These are phyloP conservation scores for Globisporangium apiculatum DNA, from an alignment of 352 stramenopile species.

Conservation along the genomic window DNA sequence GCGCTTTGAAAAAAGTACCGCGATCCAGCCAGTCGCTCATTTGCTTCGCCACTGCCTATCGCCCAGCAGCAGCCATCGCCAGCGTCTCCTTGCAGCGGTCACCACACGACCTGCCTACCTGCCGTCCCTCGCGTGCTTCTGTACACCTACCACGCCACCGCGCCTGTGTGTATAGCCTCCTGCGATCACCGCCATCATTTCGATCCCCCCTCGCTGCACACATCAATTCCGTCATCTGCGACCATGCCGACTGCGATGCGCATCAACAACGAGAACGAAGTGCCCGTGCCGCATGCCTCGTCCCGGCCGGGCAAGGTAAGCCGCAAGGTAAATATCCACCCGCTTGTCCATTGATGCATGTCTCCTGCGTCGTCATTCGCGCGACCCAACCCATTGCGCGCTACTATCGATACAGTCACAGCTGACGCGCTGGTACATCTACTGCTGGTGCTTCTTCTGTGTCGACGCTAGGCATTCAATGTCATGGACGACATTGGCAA, in stretches of 20 bases:
- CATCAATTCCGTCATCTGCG: too few relatives aligned
- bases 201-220: background rate
- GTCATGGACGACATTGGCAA: slow-evolving; percentile 36
- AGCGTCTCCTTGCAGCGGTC: too few relatives aligned
- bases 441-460: too few relatives aligned
- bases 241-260: slow-evolving; percentile 22
- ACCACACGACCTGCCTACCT: slow-evolving; percentile 9
- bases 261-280: slow-evolving; percentile 74
- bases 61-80: too few relatives aligned
- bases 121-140: background rate
- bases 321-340: slow-evolving; percentile 14
- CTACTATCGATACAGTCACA: too few relatives aligned
- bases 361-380: too few relatives aligned
- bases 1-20: slow-evolving; percentile 7
- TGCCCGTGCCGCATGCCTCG: slow-evolving; percentile 17
- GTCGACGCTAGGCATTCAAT: slow-evolving; percentile 29
- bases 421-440: too few relatives aligned
- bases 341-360: background rate
- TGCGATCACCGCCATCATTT: background rate
- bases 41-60: background rate
- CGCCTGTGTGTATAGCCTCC: background rate
- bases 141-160: background rate
- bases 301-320: slow-evolving; percentile 47
- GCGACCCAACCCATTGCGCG: too few relatives aligned
- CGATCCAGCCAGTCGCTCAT: background rate